Percentiles rank a stretch among this genome's conserved stretches.
These are phyloP conservation scores for Geopyxis carbonaria DNA, from an alignment of 495 filamentous ascomycete genomes.

Conservation along the genomic window DNA sequence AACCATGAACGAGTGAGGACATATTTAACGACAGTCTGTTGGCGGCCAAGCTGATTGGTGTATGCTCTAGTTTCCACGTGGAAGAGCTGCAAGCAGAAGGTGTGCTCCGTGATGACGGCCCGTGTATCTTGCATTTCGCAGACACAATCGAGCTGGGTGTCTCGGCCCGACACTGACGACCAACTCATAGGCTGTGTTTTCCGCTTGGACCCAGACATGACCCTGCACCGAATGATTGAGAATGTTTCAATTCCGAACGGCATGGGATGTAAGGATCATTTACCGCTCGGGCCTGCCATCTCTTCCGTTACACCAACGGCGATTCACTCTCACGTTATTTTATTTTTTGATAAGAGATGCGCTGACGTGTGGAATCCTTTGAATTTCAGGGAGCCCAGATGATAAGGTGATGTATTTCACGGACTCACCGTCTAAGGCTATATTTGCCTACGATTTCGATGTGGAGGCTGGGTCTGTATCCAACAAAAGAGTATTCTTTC, in stretches of 20 bases:
- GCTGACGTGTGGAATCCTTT: conserved; percentile 2
- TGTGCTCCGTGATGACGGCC: conserved; percentile 8
- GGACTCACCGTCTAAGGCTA: conserved; percentile 53
- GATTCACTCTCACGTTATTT: too few relatives aligned
- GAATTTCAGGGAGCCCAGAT: conserved; percentile 32
- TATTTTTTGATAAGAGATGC: too few relatives aligned
- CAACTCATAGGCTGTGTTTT: conserved; percentile 38
- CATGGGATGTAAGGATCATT: conserved; percentile 39
- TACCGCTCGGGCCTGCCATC: too few relatives aligned
- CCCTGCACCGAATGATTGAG: conserved; percentile 41
- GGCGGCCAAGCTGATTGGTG: neutral
- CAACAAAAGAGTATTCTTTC: conserved; percentile 52
- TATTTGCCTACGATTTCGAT: conserved; percentile 63
- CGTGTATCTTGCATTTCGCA: too few relatives aligned
- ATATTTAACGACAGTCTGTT: neutral
- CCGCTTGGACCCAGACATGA: conserved; percentile 44
- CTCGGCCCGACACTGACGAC: neutral
- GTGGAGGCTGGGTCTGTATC: conserved; percentile 41
- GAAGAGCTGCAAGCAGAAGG: conserved; percentile 38
- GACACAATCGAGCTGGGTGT: neutral
- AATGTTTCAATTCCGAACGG: conserved; percentile 73
- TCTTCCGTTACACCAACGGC: neutral
- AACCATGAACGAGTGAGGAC: conserved; percentile 57
- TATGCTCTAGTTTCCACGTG: conserved; percentile 28
- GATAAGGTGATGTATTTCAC: conserved; percentile 69